phyloP scores from a whole-genome alignment of 441 rosid genomes.

The Metrosideros polymorpha region DNA sequence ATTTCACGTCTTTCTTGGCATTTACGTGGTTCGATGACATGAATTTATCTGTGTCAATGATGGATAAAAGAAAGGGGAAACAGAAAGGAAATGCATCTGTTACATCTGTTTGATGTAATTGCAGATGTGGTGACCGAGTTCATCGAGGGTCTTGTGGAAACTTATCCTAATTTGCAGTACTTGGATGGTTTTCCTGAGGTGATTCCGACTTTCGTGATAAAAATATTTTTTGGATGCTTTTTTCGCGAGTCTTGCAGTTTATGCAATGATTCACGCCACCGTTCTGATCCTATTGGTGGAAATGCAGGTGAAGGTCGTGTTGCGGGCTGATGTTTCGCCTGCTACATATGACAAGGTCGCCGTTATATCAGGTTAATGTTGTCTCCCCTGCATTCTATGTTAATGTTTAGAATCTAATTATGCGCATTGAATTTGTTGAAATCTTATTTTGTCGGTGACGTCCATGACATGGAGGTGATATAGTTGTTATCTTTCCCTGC shows the following conservation, averaged over 20 bases:
- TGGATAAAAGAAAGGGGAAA: neutral
- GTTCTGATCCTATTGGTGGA: neutral
- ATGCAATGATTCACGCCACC: neutral
- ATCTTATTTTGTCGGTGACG: neutral
- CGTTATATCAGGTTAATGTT: slow-evolving; percentile 70
- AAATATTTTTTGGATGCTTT: neutral
- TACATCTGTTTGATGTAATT: neutral
- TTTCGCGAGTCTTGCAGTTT: neutral
- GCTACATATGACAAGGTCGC: slow-evolving; percentile 72
- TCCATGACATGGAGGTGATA: neutral
- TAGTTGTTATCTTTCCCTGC: neutral
- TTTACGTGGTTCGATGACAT: neutral
- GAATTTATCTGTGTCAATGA: neutral
- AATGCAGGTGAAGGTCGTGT: slow-evolving; percentile 76
- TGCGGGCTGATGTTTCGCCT: slow-evolving; percentile 80
- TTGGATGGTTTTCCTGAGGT: slow-evolving; percentile 97
- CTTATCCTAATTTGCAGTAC: slow-evolving; percentile 83
- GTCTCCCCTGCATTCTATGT: neutral
- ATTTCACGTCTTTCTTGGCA: neutral
- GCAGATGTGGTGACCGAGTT: slow-evolving; percentile 93
- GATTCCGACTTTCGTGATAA: neutral
- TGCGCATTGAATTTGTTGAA: neutral
- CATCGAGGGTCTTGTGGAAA: slow-evolving; percentile 91
- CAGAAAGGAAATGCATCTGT: neutral
- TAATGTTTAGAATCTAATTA: neutral